Evolutionary conservation across 257 asterid species (phyloP), one percentile per base, ranked within the genome.

Genomic region (Handroanthus guayacan): DNA sequence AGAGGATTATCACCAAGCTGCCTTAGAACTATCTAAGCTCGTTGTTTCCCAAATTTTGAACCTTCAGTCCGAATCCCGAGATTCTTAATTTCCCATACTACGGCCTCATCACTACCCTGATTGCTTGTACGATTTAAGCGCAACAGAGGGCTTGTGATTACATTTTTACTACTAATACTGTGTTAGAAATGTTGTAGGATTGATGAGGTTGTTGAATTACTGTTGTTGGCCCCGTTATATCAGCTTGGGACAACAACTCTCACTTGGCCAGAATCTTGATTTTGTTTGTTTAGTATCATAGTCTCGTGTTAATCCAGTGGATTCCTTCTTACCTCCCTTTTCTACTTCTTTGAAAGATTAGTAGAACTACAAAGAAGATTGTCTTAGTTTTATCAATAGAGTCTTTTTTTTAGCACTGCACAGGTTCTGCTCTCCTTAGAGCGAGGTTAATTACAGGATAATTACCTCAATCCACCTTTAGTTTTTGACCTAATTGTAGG

Each of bases 11-110:
- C 96, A 80, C 84, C 93, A 87, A 82, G 89, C 80, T 39, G 95
- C 93, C n/a, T 86, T 93, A 17, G 93, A 93, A 89, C 87, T 93
- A 58, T 89, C 98, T 51, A 87, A 85, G 87, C 83, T 89, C 52
- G 87, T 93, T 18, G 85, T 84, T 75, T 86, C 97, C 52, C 93
- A 86, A 52, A 82, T 89, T 68, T 69, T 88, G 77, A 88, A 88
- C 82, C 76, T 86, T 56, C 90, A 80, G 76, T 72, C 91, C 5
- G 93, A 89, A 62, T 67, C 65, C 60, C 78, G 74, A 64, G 91
- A 91, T 72, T 71, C 82, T 52, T 91, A 76, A 64, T 62, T 37
- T 54, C 18, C 14, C 25, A 16, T 7, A 43, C 16, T 12, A 31
- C 14, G 10, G 25, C 14, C 31, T 16, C 47, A 1, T 39, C 16